Percentiles rank a stretch among this genome's conserved stretches.
Conservation (phyloP, 2,329 filamentous ascomycete species). For the Hirsutella thompsonii region DNA sequence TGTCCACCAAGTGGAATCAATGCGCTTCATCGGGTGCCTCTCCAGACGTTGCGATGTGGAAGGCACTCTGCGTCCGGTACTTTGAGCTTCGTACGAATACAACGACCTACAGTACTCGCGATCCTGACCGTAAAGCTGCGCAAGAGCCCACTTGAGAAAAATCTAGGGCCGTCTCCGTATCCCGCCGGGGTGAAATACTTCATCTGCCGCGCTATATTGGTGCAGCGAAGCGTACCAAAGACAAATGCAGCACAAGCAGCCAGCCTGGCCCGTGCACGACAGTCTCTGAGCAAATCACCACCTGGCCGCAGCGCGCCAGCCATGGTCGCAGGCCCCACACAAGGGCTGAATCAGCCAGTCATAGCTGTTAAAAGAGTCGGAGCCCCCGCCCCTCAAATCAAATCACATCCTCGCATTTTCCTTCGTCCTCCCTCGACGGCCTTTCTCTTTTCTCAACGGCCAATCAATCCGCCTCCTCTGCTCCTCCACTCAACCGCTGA, state of each 20-base stretch:
- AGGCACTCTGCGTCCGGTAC: too few species aligned
- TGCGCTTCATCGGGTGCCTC: too few species aligned
- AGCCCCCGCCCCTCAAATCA: constrained; percentile 29
- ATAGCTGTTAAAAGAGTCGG: constrained; percentile 29
- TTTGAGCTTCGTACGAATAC: too few species aligned
- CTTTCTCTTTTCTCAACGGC: constrained; percentile 25
- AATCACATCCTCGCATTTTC: constrained; percentile 36
- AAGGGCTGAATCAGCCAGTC: constrained; percentile 36
- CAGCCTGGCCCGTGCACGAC: constrained; percentile 13
- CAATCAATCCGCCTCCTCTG: constrained; percentile 31
- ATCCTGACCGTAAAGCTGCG: too few species aligned
- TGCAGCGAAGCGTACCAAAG: too few species aligned
- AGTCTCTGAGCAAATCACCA: constrained; percentile 18
- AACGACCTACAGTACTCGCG: too few species aligned
- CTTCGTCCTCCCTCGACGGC: constrained; percentile 23
- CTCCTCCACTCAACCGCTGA: constrained; percentile 22
- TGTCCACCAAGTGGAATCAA: too few species aligned
- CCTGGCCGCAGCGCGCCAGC: constrained; percentile 10
- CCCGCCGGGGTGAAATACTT: too few species aligned
- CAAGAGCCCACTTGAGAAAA: too few species aligned
- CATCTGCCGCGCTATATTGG: too few species aligned
- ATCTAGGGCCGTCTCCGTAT: too few species aligned
- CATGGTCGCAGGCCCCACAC: constrained; percentile 19
- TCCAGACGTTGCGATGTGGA: too few species aligned
- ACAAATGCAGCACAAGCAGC: neutral